These are phyloP conservation scores for Phaseolus lunatus DNA, from an alignment of 306 rosid genomes.

Conservation along the genomic window DNA sequence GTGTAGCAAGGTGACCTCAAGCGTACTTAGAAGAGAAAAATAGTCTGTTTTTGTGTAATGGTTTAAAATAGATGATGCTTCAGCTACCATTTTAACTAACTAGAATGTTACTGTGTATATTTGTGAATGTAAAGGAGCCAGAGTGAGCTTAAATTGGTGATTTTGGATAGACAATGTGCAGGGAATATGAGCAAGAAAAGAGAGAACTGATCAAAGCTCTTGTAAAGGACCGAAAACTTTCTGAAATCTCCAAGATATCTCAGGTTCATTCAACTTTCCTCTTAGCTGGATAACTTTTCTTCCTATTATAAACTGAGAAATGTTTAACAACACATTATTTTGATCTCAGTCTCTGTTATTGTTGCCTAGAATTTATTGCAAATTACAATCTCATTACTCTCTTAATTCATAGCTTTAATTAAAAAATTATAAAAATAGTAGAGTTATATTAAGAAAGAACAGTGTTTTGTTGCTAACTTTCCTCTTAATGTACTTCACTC, in stretches of 20 bases:
- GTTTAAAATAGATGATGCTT: conserved; percentile 4
- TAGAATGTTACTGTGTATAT: conserved; percentile 12
- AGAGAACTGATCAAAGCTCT: conserved; percentile 73
- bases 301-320: neutral
- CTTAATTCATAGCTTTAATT: too few relatives aligned
- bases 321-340: too few relatives aligned
- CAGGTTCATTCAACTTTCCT: conserved; percentile 58
- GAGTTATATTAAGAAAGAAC: too few relatives aligned
- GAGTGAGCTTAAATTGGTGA: conserved; percentile 42
- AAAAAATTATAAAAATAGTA: too few relatives aligned
- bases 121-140: neutral
- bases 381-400: too few relatives aligned
- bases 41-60: neutral
- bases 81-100: conserved; percentile 19
- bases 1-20: conserved; percentile 13
- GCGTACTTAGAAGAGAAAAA: neutral
- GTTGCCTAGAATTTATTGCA: too few relatives aligned
- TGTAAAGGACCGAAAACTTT: conserved; percentile 63
- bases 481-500: neutral
- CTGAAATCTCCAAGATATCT: conserved; percentile 68
- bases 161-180: conserved; percentile 73
- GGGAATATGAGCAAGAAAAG: conserved; percentile 68
- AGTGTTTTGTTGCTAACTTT: too few relatives aligned
- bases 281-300: neutral
- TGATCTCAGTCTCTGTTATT: too few relatives aligned